Conservation (phyloP, 768 basidiomycete genomes). For the Leucosporidium yakuticum region DNA sequence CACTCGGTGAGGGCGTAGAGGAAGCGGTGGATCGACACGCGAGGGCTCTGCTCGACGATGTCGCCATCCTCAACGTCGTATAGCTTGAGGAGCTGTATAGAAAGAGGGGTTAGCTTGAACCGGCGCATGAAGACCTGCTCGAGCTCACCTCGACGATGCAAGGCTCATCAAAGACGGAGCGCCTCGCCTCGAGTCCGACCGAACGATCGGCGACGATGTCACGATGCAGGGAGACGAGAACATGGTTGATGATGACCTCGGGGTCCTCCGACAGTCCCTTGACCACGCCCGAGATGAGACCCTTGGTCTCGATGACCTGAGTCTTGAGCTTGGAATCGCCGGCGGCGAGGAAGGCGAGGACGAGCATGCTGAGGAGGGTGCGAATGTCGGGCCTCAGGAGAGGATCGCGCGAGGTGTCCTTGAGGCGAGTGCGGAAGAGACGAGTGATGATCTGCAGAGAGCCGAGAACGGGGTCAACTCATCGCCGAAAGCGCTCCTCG, state of each 20-base stretch:
- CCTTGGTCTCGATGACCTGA: constrained; percentile 66
- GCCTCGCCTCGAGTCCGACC: constrained; percentile 64
- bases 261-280: constrained; percentile 65
- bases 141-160: constrained; percentile 11
- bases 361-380: constrained; percentile 64
- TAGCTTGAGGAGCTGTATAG: constrained; percentile 28
- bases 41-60: constrained; percentile 34
- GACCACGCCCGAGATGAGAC: constrained; percentile 62
- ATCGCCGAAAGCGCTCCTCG: neutral
- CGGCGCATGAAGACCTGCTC: neutral
- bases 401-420: constrained; percentile 14
- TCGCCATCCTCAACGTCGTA: constrained; percentile 46
- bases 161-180: constrained; percentile 58
- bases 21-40: constrained; percentile 26
- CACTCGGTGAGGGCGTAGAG: constrained; percentile 41
- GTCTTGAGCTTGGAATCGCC: constrained; percentile 53
- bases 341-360: constrained; percentile 66
- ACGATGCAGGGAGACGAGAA: constrained; percentile 58
- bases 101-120: neutral
- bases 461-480: neutral
- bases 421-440: constrained; percentile 32
- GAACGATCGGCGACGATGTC: constrained; percentile 54
- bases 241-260: constrained; percentile 55
- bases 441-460: constrained; percentile 22
- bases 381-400: constrained; percentile 59